Percentiles rank a stretch among this genome's conserved stretches.
Evolutionary conservation across 768 basidiomycete genomes (phyloP).

Genomic region (Panaeolus papilionaceus): DNA sequence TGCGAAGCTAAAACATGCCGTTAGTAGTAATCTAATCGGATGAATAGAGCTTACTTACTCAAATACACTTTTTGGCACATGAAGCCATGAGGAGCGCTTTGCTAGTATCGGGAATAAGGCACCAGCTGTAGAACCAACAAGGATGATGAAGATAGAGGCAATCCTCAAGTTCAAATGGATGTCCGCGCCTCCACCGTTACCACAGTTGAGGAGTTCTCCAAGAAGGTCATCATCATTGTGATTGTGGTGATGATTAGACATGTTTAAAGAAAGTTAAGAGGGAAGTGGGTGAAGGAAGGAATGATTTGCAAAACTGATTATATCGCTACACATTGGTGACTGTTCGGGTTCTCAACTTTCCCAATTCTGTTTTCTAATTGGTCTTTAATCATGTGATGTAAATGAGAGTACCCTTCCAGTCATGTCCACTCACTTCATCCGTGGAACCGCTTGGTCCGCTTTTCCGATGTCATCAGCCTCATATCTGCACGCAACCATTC

Average conservation of each 20-base stretch:
- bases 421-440: slow-evolving; percentile 17
- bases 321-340: slow-evolving; percentile 32
- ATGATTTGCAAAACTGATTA: slow-evolving; percentile 20
- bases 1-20: slow-evolving; percentile 61
- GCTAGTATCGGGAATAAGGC: slow-evolving; percentile 78
- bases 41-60: slow-evolving; percentile 55
- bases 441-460: slow-evolving; percentile 10
- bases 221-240: slow-evolving; percentile 17
- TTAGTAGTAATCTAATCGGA: slow-evolving; percentile 13
- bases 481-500: slow-evolving; percentile 17
- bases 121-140: slow-evolving; percentile 62
- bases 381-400: slow-evolving; percentile 25
- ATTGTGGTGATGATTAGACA: slow-evolving; percentile 15
- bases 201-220: slow-evolving; percentile 48
- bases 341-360: slow-evolving; percentile 38
- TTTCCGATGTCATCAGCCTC: slow-evolving; percentile 22
- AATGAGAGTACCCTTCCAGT: slow-evolving; percentile 39
- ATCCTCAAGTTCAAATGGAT: slow-evolving; percentile 61
- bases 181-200: slow-evolving; percentile 56
- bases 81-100: slow-evolving; percentile 53
- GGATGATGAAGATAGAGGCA: slow-evolving; percentile 78
- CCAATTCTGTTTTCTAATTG: slow-evolving; percentile 19
- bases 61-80: slow-evolving; percentile 65
- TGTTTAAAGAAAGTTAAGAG: not conserved
- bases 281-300: slow-evolving; percentile 3